A percentile compares a stretch with the other conserved stretches of the same genome.
phyloP scores from a whole-genome alignment of 306 rosid species.

The Coriaria nepalensis region DNA sequence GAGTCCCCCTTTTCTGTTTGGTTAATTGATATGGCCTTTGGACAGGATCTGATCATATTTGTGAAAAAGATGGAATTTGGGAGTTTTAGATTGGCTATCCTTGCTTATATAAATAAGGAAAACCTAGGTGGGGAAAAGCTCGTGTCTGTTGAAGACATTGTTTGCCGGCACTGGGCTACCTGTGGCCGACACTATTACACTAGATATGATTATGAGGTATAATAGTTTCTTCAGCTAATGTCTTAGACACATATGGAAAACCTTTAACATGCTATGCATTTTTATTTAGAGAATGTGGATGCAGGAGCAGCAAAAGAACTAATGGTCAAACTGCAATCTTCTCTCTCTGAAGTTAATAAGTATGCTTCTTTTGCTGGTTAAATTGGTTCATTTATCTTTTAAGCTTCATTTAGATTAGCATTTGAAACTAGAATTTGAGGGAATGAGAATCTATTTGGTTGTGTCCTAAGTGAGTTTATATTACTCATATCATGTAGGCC shows the following conservation, averaged over 20 bases:
- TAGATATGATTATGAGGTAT: conserved; percentile 87
- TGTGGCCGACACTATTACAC: conserved; percentile 97
- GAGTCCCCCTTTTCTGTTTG: too few species aligned
- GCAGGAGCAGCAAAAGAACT: conserved; percentile 84
- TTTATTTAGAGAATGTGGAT: conserved; percentile 64
- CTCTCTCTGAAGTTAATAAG: conserved; percentile 72
- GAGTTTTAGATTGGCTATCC: conserved; percentile 94
- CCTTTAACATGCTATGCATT: not conserved
- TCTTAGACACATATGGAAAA: too few species aligned
- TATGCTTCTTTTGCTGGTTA: conserved; percentile 21
- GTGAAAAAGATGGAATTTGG: conserved; percentile 99
- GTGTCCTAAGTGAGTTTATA: too few species aligned
- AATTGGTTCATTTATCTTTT: not conserved
- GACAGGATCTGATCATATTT: conserved; percentile 88
- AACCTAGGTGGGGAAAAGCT: conserved; percentile 61
- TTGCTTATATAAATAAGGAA: conserved; percentile 73
- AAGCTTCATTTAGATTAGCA: not conserved
- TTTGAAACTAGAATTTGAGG: too few species aligned
- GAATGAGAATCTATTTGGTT: too few species aligned
- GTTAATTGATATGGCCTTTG: too few species aligned
- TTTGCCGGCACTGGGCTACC: conserved; percentile 83
- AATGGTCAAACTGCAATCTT: conserved; percentile 86
- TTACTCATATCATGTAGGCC: too few species aligned
- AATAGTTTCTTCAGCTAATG: not conserved
- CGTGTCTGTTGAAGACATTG: conserved; percentile 90